These are phyloP conservation scores for Ustanciosporium gigantosporum DNA, from an alignment of 1,284 basidiomycete genomes.

Conservation along the genomic window DNA sequence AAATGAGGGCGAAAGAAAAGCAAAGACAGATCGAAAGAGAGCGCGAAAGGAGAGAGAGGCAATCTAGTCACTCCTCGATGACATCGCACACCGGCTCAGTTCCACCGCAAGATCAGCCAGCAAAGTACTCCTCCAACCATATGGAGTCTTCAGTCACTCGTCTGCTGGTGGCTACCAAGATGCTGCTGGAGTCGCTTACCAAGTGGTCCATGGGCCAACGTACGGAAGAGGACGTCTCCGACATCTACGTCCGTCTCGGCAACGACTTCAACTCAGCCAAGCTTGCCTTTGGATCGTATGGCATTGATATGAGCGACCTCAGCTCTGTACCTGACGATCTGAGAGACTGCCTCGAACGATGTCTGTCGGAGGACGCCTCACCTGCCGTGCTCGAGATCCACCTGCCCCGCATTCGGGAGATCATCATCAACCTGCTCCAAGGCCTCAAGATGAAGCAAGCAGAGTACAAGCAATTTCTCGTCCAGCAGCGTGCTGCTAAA, in stretches of 20 bases:
- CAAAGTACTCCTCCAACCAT: slow-evolving; percentile 51
- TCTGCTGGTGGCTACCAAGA: slow-evolving; percentile 90
- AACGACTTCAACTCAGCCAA: slow-evolving; percentile 97
- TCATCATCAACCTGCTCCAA: slow-evolving; percentile 88
- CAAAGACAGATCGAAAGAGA: slow-evolving; percentile 32
- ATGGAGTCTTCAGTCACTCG: slow-evolving; percentile 92
- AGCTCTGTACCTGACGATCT: slow-evolving; percentile 85
- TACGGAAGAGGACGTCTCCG: slow-evolving; percentile 83
- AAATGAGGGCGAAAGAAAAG: slow-evolving; percentile 39
- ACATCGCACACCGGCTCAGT: slow-evolving; percentile 3
- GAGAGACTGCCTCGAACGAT: slow-evolving; percentile 82
- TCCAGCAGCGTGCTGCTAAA: slow-evolving; percentile 39
- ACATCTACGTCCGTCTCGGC: slow-evolving; percentile 92
- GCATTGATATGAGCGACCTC: slow-evolving; percentile 91
- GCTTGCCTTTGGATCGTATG: slow-evolving; percentile 79
- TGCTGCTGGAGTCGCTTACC: slow-evolving; percentile 86
- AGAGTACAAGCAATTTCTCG: slow-evolving; percentile 65
- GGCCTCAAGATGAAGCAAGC: slow-evolving; percentile 90
- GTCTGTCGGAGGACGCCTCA: slow-evolving; percentile 85
- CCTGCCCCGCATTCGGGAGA: slow-evolving; percentile 85
- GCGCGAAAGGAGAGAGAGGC: slow-evolving; percentile 22
- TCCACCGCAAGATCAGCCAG: slow-evolving; percentile 6
- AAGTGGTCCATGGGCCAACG: slow-evolving; percentile 68
- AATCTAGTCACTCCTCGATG: slow-evolving; percentile 23
- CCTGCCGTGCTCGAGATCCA: slow-evolving; percentile 83